phyloP scores from a whole-genome alignment of 352 stramenopile species.

The Pythium apleroticum region DNA sequence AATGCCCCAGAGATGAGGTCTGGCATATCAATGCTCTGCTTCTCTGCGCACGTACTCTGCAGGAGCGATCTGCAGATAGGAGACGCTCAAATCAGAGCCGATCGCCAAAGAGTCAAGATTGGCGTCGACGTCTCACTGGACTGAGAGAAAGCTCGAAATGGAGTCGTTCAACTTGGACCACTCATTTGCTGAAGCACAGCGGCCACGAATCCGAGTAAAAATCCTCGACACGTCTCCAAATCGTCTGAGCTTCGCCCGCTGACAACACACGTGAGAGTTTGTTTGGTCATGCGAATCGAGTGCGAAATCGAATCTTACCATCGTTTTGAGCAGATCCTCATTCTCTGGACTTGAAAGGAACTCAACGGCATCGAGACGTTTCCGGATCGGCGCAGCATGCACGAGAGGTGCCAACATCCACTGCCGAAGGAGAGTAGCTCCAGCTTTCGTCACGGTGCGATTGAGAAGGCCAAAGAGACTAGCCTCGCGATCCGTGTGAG shows the following conservation, averaged over 20 bases:
- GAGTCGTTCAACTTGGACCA: slow-evolving; percentile 67
- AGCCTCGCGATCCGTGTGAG: not conserved
- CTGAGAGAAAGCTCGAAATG: slow-evolving; percentile 53
- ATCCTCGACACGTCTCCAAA: slow-evolving; percentile 69
- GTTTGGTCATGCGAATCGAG: not conserved
- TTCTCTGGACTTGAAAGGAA: slow-evolving; percentile 57
- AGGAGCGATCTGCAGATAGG: slow-evolving; percentile 12
- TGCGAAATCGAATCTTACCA: slow-evolving; percentile 35
- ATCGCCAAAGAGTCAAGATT: slow-evolving; percentile 23
- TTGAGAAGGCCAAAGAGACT: slow-evolving; percentile 84
- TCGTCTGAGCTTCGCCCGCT: slow-evolving; percentile 57
- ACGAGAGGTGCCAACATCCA: slow-evolving; percentile 84
- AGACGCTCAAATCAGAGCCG: not conserved
- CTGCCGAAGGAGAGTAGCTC: slow-evolving; percentile 51
- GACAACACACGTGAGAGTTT: not conserved
- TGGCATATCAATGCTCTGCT: slow-evolving; percentile 17
- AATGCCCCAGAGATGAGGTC: slow-evolving; percentile 34
- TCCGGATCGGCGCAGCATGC: slow-evolving; percentile 40
- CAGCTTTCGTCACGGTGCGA: slow-evolving; percentile 71
- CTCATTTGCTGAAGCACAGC: slow-evolving; percentile 58
- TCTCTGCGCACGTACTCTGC: slow-evolving; percentile 9
- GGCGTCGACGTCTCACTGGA: slow-evolving; percentile 40
- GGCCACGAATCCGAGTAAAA: slow-evolving; percentile 63
- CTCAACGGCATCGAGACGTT: slow-evolving; percentile 53
- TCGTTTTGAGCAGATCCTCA: slow-evolving; percentile 53